Evolutionary conservation across 371 early-diverging fungal species (phyloP).

Genomic region (Choanephora cucurbitarum): DNA sequence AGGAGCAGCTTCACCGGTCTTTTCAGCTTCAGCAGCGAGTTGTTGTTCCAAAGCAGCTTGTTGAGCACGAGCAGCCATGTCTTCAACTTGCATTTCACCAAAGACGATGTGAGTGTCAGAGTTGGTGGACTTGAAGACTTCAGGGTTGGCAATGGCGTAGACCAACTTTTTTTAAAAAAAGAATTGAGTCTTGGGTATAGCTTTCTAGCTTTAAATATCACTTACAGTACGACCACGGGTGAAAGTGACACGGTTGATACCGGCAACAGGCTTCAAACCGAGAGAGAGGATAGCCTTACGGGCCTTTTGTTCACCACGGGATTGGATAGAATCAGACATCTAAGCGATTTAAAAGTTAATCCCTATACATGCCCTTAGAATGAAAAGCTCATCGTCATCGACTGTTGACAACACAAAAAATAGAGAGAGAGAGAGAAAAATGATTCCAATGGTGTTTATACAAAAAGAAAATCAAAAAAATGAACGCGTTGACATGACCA

Average conservation of each 20-base stretch:
- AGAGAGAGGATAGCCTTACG: constrained; percentile 93
- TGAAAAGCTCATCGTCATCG: no score
- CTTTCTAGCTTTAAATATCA: no score
- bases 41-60: constrained; percentile 63
- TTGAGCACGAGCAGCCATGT: constrained; percentile 77
- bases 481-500: no score
- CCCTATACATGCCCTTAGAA: no score
- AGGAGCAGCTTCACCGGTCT: constrained; percentile 45
- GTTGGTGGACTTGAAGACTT: constrained; percentile 89
- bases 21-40: constrained; percentile 59
- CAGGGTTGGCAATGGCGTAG: constrained; percentile 87
- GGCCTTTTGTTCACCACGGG: constrained; percentile 93
- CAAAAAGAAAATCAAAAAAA: no score
- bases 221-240: constrained; percentile 81
- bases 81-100: constrained; percentile 93
- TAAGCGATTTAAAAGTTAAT: no score
- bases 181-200: constrained; percentile 9
- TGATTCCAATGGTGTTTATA: no score
- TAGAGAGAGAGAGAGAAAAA: no score
- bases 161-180: constrained; percentile 56
- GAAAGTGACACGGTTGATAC: constrained; percentile 91
- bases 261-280: constrained; percentile 87
- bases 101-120: constrained; percentile 96
- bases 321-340: constrained; percentile 53
- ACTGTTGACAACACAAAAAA: no score